Base-by-base conservation (phyloP, 2,329 filamentous ascomycete species). In the Pseudocercospora cruenta region DNA sequence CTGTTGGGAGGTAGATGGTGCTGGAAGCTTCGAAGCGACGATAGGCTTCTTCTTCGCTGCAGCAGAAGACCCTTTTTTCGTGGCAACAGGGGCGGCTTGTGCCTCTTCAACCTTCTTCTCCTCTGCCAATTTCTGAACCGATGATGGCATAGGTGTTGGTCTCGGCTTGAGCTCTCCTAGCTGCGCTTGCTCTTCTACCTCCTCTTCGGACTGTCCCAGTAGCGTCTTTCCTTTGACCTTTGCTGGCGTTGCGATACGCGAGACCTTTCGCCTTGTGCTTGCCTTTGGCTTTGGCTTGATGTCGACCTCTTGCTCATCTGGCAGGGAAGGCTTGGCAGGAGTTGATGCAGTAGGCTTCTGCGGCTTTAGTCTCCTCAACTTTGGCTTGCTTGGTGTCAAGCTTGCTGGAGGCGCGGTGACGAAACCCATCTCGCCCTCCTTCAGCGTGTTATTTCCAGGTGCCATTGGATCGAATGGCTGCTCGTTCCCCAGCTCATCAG, bases 161-260 rank as follows among this genome's bases (percentile, higher is more conserved):
- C 28, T 47, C 47, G 24, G 31, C 24, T 60, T 63, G 19, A 12
- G 65, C 31, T 36, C 57, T n/a, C 26, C 57, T 22, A 58, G 39
- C 6, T 58, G 49, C 16, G 28, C 12, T 21, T 58, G 45, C 31
- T 57, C 53, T 43, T 57, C 63, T 21, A 19, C 26, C 14, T 55
- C 43, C 4, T 59, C 22, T 14, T 39, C 36, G 16, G 59, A 7
- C n/a, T 63, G 55, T 5, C 55, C 31, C 3, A 58, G 19, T 16
- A 43, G 33, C 21, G 55, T 43, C 55, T 39, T 36, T 14, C 53
- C 63, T 24, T 60, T 65, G 10, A 71, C 60, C 51, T 78, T 75
- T 7, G 75, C 77, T 26, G 77, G 76, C 12, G 77, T 78, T 6
- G 76, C 76, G 39, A 79, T 73, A 7, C 75, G 72, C 16, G 75